Conservation (phyloP, 139 green algal genomes). For the Marvania coccoides region DNA sequence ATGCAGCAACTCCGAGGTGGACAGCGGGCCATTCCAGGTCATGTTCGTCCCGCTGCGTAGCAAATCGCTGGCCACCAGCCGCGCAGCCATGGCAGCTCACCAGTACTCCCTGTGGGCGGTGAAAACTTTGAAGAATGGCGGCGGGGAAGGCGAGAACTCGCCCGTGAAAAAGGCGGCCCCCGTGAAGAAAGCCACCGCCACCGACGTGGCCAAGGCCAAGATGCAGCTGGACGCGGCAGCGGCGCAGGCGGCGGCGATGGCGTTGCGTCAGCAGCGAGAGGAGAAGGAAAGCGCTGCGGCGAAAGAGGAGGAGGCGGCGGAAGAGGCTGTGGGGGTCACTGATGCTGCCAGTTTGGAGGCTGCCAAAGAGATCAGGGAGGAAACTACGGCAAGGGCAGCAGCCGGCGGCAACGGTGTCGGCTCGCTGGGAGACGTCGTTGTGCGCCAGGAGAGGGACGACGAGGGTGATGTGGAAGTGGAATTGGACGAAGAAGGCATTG, state of each 20-base stretch:
- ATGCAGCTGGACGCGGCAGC: not conserved
- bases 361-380: too few species aligned
- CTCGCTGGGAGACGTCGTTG: too few species aligned
- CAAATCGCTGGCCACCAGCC: not conserved
- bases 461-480: too few species aligned
- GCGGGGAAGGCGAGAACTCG: not conserved
- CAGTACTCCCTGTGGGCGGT: not conserved
- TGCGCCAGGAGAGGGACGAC: too few species aligned
- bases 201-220: not conserved
- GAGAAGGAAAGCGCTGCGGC: too few species aligned
- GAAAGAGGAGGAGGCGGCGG: too few species aligned
- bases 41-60: not conserved
- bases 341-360: too few species aligned
- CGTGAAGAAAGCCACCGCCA: not conserved
- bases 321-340: too few species aligned
- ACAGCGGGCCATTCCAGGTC: not conserved
- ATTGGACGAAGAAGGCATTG: too few species aligned
- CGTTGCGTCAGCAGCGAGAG: not conserved
- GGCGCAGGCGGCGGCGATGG: not conserved
- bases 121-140: not conserved
- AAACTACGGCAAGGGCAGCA: too few species aligned
- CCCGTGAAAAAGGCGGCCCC: not conserved
- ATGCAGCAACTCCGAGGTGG: not conserved
- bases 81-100: not conserved
- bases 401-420: too few species aligned